Evolutionary conservation across 768 basidiomycete species (phyloP), one percentile per base, ranked within the genome.

Genomic region (Suillus subaureus): DNA sequence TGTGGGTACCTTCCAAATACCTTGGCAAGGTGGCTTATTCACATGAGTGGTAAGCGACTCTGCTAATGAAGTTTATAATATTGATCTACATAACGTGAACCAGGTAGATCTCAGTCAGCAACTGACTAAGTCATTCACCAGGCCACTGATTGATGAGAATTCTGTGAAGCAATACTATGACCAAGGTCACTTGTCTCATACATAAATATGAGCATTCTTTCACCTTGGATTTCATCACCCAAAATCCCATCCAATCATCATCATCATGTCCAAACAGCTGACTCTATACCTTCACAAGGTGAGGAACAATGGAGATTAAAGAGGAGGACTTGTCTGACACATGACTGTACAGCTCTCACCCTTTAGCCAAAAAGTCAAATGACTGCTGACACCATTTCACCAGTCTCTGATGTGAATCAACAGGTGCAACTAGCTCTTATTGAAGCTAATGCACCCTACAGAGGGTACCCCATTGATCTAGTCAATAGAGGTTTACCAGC

Each of bases 401-500:
- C 4, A n/a, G 11, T 31, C 9, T 33, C 45, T 35, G 18, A 37
- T 15, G 15, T 15, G n/a, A 33, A 35, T 26, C 3, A 2, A 39
- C 33, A 88, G 84, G 79, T 79, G 15, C 83, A 87, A 64, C 74
- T 89, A 31, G 86, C 87, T 2, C 79, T 90, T n/a, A 79, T 80
- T 12, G 88, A 89, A 67, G 80, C 84, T 0, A 77, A 81, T 6
- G 77, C 83, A 6, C 68, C 80, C 3, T 84, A 78, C 71, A 84
- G 75, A 16, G 77, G 81, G 21, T 86, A 78, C 65, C 83, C 87
- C 68, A 81, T 90, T 60, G 85, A 88, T 66, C 74, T 90, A 13
- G 61, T 65, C 68, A 86, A 86, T 77, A 90, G 89, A 76, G 87
- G 88, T 89, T 88, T 69, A 81, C 82, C 0, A 80, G 82, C 0